Conservation (phyloP, 2,329 filamentous ascomycete species). For the Dactylonectria estremocensis region DNA sequence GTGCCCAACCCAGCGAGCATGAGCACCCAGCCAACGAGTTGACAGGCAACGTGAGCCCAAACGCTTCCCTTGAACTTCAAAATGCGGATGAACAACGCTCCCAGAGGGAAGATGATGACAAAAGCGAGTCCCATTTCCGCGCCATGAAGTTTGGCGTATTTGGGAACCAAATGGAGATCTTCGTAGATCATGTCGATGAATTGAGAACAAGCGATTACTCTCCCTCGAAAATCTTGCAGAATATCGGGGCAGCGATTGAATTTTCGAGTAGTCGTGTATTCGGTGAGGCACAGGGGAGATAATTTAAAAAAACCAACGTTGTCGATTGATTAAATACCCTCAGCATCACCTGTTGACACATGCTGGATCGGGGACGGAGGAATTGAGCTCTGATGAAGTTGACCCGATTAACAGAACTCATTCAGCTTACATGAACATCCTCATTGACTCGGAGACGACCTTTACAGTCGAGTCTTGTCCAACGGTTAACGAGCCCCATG, state of each 20-base stretch:
- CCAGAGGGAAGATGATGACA: constrained; percentile 11
- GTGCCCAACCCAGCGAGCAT: constrained; percentile 6
- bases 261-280: background rate
- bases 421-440: background rate
- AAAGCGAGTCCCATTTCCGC: constrained; percentile 7
- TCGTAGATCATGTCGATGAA: constrained; percentile 9
- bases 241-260: no score
- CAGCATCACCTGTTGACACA: background rate
- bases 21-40: constrained; percentile 7
- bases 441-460: background rate
- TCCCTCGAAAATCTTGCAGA: background rate
- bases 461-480: background rate
- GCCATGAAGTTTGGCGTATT: constrained; percentile 4
- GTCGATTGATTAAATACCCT: background rate
- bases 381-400: background rate
- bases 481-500: background rate
- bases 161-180: constrained; percentile 9
- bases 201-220: background rate
- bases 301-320: background rate
- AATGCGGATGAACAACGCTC: constrained; percentile 9
- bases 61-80: constrained; percentile 11
- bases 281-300: no score
- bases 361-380: constrained; percentile 7
- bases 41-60: constrained; percentile 14
- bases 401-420: background rate